Evolutionary conservation across 495 filamentous ascomycete genomes (phyloP), one percentile per base, ranked within the genome.

Genomic region (Neurospora tetraspora): DNA sequence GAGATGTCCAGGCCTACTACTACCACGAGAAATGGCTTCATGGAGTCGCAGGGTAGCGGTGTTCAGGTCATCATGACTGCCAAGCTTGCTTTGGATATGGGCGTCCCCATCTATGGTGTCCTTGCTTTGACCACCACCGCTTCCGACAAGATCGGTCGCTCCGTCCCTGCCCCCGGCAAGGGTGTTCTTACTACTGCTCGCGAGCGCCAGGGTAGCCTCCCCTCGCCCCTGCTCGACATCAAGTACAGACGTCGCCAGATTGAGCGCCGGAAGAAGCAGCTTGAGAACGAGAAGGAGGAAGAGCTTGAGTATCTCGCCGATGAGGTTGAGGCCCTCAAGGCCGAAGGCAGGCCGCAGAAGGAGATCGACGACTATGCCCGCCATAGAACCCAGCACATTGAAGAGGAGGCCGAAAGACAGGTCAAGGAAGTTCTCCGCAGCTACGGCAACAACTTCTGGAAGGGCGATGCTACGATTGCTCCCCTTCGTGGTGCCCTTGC

Each of bases 1-100:
- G 96, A 99, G 84, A 99, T 99, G 96, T 99, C 96, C 0, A 89
- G 96, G 61, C 96, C 96, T 1, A 96, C 96, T 10, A 98, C 96
- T 10, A 99, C 96, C 10, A 98, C 96, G 11, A 88, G 96, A 81
- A 94, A 93, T 76, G 96, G 96, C 38, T 99, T 99, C 86, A 98
- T 99, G 96, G 96, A 99, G 85, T 98, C 96, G 1, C 96, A 98
- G 85, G 96, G 96, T 74, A 97, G 93, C 77, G 96, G 96, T 89
- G 90, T 99, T 82, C 96, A 99, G 82, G 88, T 99, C 73, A 96
- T 99, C 81, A 98, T 98, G 96, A 96, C 90, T 74, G 96, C 96
- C 39, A 92, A 92, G 85, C 89, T 99, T 71, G 96, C 96, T 38
- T 83, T 99, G 36, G 96, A 98, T 76, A 99, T 99, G 96, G 96